Conservation (phyloP, 441 rosid species). For the Erodium moschatum region DNA sequence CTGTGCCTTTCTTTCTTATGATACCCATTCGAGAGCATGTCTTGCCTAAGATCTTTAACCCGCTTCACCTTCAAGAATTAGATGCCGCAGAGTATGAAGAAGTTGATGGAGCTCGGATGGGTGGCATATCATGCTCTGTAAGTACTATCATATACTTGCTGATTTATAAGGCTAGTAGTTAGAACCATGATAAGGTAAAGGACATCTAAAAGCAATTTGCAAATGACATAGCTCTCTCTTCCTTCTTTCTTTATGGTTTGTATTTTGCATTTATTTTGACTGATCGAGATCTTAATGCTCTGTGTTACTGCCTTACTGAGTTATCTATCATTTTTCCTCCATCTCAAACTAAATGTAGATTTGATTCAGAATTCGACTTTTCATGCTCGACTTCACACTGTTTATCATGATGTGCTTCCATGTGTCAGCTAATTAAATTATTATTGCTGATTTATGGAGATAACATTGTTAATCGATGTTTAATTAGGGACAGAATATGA, state of each 20-base stretch:
- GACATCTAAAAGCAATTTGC: background rate
- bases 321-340: background rate
- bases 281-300: background rate
- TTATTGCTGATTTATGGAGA: background rate
- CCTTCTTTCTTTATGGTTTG: background rate
- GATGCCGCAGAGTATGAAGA: constrained; percentile 82
- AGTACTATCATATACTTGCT: constrained; percentile 23
- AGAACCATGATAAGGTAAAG: background rate
- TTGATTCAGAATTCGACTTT: too few species aligned
- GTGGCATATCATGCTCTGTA: constrained; percentile 30
- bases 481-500: background rate
- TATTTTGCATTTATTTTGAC: background rate
- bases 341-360: background rate
- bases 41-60: constrained; percentile 53
- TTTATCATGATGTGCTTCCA: background rate
- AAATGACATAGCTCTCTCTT: background rate
- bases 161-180: background rate
- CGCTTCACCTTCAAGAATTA: constrained; percentile 54
- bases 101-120: constrained; percentile 34
- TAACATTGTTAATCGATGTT: too few species aligned
- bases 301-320: background rate
- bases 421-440: background rate
- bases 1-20: constrained; percentile 52
- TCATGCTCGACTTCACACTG: background rate
- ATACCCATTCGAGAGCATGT: constrained; percentile 48